Percentiles rank a stretch among this genome's conserved stretches.
Conservation (phyloP, 805 yeast species). For the Myxozyma vanderwaltii region DNA sequence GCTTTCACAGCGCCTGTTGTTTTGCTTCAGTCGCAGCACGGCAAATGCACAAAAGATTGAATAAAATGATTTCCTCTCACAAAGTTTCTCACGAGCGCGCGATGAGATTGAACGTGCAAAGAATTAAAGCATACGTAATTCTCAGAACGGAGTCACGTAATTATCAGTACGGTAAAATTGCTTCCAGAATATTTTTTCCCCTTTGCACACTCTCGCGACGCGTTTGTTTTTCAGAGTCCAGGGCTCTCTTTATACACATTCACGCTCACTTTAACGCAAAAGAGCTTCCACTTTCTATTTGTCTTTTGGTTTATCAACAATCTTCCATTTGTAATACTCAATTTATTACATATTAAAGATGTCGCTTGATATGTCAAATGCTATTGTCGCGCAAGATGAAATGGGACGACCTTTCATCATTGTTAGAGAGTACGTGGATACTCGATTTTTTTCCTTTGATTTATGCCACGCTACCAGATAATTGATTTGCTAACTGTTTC, state of each 20-base stretch:
- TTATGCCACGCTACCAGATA: neutral
- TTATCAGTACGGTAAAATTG: neutral
- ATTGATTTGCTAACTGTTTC: slow-evolving; percentile 4
- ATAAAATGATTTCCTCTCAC: too few relatives aligned
- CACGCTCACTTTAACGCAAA: too few relatives aligned
- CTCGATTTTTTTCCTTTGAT: too few relatives aligned
- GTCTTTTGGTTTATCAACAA: neutral
- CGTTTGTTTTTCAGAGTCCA: neutral
- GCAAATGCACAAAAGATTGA: too few relatives aligned
- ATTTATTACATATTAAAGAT: too few relatives aligned
- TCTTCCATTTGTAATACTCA: neutral
- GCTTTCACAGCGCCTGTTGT: too few relatives aligned
- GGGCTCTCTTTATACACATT: too few relatives aligned
- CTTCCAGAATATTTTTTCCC: slow-evolving; percentile 13
- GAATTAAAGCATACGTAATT: slow-evolving; percentile 4
- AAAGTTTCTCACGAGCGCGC: too few relatives aligned
- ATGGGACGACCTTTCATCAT: slow-evolving; percentile 98
- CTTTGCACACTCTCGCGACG: too few relatives aligned
- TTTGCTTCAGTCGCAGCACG: too few relatives aligned
- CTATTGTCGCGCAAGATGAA: slow-evolving; percentile 98
- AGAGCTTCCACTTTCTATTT: neutral
- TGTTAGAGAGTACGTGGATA: slow-evolving; percentile 85
- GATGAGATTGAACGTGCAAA: neutral
- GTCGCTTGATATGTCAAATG: slow-evolving; percentile 89
- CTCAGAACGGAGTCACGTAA: slow-evolving; percentile 1